Base-by-base conservation (phyloP, 106 monocot genomes). In the Allium cepa region DNA sequence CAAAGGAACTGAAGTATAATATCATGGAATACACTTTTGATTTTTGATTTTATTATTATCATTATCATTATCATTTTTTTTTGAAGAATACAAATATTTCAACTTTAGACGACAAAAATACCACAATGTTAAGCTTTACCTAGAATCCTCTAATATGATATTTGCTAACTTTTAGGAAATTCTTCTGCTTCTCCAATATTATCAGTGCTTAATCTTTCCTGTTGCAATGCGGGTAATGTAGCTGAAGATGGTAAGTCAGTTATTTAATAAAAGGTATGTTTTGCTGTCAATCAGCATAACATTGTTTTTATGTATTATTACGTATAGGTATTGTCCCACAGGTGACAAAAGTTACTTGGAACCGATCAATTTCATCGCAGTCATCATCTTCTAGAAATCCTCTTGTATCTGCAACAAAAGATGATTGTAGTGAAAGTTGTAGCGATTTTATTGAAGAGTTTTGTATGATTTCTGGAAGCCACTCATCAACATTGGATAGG, bases 381-480 rank as follows among this genome's bases (percentile, higher is more conserved):
- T 95, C 90, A 28, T 95, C 91, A 78, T 95, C 94, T 65, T 94
- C 94, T 16, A 88, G 73, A 77, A 79, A 66, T 61, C 84, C 79
- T 58, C 70, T 87, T 55, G 26, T 82, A 69, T 17, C 74, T 28
- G 77, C 84, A 60, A 58, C 76, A 56, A 84, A 79, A 79, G 80
- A 83, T 76, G 87, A 95, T 62, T 48, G 49, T n/a, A 66, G 73
- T 72, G 90, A 91, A 59, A 85, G 81, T 68, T 66, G 74, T 9
- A 79, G 73, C 59, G 88, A 91, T 72, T 90, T 94, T 71, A 62
- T 81, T 46, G 94, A 94, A 68, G 83, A 95, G 59, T 82, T 85
- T 69, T 81, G 83, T 75, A 95, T 95, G 94, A 81, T 95, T 50
- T 87, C 94, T 7, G 94, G 94, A 47, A 95, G 90, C 79, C 87